Base-by-base conservation (phyloP, 768 basidiomycete species). In the Sporobolomyces phaffii region DNA sequence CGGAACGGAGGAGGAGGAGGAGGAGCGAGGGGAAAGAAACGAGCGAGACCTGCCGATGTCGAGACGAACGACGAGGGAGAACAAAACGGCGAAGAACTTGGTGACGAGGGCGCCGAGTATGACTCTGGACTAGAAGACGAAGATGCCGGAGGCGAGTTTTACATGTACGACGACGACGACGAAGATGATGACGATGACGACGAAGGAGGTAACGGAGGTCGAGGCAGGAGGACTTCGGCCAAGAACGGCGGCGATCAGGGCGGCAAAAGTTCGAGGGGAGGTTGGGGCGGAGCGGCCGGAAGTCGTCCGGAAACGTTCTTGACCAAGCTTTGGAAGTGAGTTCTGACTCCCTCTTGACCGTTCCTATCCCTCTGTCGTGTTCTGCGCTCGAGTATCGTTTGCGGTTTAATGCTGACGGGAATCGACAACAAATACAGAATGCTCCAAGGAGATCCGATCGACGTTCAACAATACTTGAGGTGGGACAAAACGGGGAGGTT, bases 311-410 rank as follows among this genome's bases (percentile, higher is more conserved):
- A 68, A 31, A 68, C 66, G 53, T 68, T 68, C 45, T 33, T 68
- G 41, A 45, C 45, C 6, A 68, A 68, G 50, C n/a, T 68, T 29
- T 68, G 66, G 66, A 68, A 68, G 66, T 68, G 56, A n/a, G 66
- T 67, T 44, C 2, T 13, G 8, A 26, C 31, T 36, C 43, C 22
- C 51, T 53, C 61, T 57, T 47, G 29, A 31, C 34, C 44, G n/a
- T 33, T 14, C n/a, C 34, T 36, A 29, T 40, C 34, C 22, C 26
- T 38, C 29, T 34, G 8, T 28, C 20, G n/a, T n/a, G n/a, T n/a
- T n/a, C n/a, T n/a, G n/a, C n/a, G n/a, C 20, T 29, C 24, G 20
- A 40, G 31, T 29, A 14, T 22, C 52, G 3, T 28, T 22, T n/a
- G 28, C 20, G 18, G 14, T 24, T n/a, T n/a, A n/a, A n/a, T n/a